Percentiles rank a stretch among this genome's conserved stretches.
These are phyloP conservation scores for Alopecurus myosuroides DNA, from an alignment of 176 grass and related monocot species.

Conservation along the genomic window DNA sequence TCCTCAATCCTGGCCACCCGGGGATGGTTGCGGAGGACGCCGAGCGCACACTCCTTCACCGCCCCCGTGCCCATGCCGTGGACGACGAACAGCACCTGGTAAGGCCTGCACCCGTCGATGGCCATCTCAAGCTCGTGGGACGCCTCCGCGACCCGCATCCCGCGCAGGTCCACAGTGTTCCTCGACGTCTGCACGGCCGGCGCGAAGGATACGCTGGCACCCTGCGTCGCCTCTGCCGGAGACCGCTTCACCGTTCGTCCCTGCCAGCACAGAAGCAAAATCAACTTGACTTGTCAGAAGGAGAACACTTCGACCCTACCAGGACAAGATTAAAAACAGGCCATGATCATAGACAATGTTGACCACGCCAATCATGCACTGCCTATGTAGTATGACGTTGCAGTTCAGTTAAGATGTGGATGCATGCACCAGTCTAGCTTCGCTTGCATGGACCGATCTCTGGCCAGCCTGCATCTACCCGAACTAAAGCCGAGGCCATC, in stretches of 20 bases:
- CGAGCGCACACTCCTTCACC: conserved; percentile 44
- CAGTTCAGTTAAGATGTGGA: conserved; percentile 27
- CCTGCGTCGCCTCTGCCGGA: not conserved
- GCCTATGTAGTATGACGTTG: conserved; percentile 1
- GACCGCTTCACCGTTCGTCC: conserved; percentile 9
- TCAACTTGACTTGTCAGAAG: not conserved
- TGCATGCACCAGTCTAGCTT: conserved; percentile 20
- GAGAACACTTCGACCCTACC: not conserved
- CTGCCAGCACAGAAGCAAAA: not conserved
- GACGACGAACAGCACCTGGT: conserved; percentile 50
- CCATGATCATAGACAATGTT: not conserved
- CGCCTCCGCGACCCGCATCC: conserved; percentile 48
- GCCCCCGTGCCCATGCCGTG: conserved; percentile 66
- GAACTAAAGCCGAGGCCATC: conserved; percentile 27
- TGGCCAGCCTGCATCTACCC: conserved; percentile 34
- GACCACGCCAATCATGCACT: not conserved
- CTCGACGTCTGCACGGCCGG: conserved; percentile 54
- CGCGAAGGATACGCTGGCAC: conserved; percentile 30
- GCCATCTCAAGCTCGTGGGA: conserved; percentile 48
- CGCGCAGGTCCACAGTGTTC: conserved; percentile 67
- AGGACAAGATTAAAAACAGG: not conserved
- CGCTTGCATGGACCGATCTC: conserved; percentile 33
- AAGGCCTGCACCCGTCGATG: conserved; percentile 42
- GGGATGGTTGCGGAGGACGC: conserved; percentile 49
- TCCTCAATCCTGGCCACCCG: conserved; percentile 61